Evolutionary conservation across 768 basidiomycete genomes (phyloP), one percentile per base, ranked within the genome.

Genomic region (Amanita muscaria): DNA sequence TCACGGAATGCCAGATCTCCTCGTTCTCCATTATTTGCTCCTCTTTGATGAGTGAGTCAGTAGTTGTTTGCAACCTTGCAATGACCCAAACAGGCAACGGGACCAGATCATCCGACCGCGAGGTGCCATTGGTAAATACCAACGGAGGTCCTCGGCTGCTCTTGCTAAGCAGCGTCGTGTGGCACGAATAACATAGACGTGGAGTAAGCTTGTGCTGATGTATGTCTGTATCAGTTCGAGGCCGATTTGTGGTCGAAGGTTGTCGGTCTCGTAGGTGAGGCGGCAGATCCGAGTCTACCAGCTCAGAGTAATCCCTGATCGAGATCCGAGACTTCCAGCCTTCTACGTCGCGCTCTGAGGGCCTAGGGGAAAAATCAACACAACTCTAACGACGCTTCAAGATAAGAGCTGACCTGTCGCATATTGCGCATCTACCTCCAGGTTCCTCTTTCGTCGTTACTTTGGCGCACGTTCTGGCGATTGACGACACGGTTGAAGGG

Each of bases 401-500:
- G 43, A 42, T 19, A 22, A 5, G 49, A 49, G 43, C 65, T 27
- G 40, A 83, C 85, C 84, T 69, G 54, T 78, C 72, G 55, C 88
- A 90, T 5, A 88, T 57, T 10, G 73, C 53, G 56, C 88, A 90
- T 5, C 51, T 55, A 1, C 65, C 68, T 6, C 61, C 60, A 0
- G 76, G 63, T 2, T 61, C 66, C 42, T 73, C 64, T 57, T 83
- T 88, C 0, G 88, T 78, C 7, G 78, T 71, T 21, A 91, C 61
- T 60, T 91, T 91, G 4, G 72, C 79, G 54, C 84, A 87, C 1
- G 88, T 90, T 27, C 83, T 76, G 18, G 79, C 79, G 40, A 91
- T 84, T 0, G 88, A 79, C 6, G 86, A 88, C 9, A 90, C 88
- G 0, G 88, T 91, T 0, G 88, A 87, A 3, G 88, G 88, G 58